Evolutionary conservation across 495 filamentous ascomycete genomes (phyloP), one percentile per base, ranked within the genome.

Genomic region (Penicillium arizonense): DNA sequence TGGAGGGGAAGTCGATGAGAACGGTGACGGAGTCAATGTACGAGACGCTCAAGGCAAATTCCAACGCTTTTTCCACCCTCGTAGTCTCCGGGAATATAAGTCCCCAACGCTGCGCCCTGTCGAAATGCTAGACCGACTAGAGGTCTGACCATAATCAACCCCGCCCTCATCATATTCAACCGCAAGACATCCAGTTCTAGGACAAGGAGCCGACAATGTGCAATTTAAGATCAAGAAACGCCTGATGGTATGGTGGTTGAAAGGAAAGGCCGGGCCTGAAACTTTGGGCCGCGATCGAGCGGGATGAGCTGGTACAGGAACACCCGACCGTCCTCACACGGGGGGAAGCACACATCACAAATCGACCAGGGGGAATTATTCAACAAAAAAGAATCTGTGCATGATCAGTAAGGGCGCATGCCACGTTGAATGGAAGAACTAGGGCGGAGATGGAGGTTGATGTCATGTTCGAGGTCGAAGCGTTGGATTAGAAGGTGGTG

Each of bases 221-320:
- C 44, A 30, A 28, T 36, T 39, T 46, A 54, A 33, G 18, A 47
- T 18, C 11, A 47, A 43, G 35, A n/a, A 47, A 23, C n/a, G 5
- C 21, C 18, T 47, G 41, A 47, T 30, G 55, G 43, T 32, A 13
- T 26, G 8, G 20, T 30, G 14, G 20, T 35, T 39, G 33, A 14
- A 43, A 43, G 46, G 34, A 9, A 38, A 30, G 12, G 33, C 36
- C 37, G n/a, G 38, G 46, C 2, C 38, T 42, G 55, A 24, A 38
- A 42, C 42, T 50, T 18, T 23, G 36, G 35, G 44, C 34, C 43
- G 50, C 33, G 41, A 50, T 47, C 28, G 37, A 50, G 44, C 47
- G 46, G 45, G 47, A 58, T 47, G 39, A 24, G 39, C 35, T 55
- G 56, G 23, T 35, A 50, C 28, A 36, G 9, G 18, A 24, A 43